Base-by-base conservation (phyloP, 345 rosid species). In the Psidium guajava region DNA sequence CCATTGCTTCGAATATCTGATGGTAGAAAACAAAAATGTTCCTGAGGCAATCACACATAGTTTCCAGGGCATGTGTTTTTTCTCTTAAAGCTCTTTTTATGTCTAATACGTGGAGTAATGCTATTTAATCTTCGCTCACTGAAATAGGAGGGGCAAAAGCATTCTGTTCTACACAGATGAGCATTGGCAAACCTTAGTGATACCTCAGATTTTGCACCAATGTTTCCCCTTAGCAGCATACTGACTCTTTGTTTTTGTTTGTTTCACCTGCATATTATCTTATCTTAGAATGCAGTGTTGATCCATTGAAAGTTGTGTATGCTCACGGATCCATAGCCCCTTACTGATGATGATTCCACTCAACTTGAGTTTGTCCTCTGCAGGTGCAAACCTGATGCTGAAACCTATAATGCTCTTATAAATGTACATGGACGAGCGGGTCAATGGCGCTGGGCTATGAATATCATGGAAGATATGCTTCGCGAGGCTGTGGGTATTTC, bases 371-470 rank as follows among this genome's bases (percentile, higher is more conserved):
- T 69, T 69, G 11, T 36, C 20, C 77, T 59, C 86, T 84, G 51
- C 86, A 96, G 99, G 90, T 96, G 99, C 89, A 95, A 95, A 87
- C 98, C 99, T 8, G 96, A 94, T 90, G 93, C 91, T 59, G 97
- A 95, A 88, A 96, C 98, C 59, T 96, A 94, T 87, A 91, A 95
- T 89, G 98, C 99, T 87, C 96, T 96, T 55, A 95, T 95, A 86
- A 91, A 92, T 88, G 98, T 96, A 27, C 99, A 96, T 90, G 99
- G 98, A 84, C 93, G 96, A 84, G 89, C 92, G 21, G 96, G 98
- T 86, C 98, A 96, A 81, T 95, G 98, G 98, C 98, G 98, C 51
- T 96, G 99, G 99, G 97, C 98, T 25, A 90, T 93, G 94, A 96
- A 96, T 90, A 94, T 95, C 85, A 89, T 93, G 96, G 95, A 94